A percentile compares a stretch with the other conserved stretches of the same genome.
These are phyloP conservation scores for Trichosporon asahii DNA, from an alignment of 1,284 basidiomycete species.

Conservation along the genomic window DNA sequence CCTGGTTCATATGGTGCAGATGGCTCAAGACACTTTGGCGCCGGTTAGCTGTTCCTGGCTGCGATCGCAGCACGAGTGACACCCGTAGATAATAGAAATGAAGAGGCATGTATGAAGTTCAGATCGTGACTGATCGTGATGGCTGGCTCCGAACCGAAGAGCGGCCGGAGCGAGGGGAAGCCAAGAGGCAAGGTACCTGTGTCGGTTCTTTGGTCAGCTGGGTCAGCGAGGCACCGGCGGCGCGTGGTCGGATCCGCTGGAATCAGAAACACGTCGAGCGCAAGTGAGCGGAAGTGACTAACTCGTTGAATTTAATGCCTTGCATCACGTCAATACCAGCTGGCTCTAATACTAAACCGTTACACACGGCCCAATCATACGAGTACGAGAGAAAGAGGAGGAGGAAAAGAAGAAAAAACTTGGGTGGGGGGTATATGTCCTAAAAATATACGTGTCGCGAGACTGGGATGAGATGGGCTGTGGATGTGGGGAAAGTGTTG, in stretches of 20 bases:
- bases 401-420: constrained; percentile 8
- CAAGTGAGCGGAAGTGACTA: not conserved
- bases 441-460: constrained; percentile 9
- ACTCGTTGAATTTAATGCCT: not conserved
- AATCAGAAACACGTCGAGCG: not conserved
- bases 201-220: too few relatives aligned
- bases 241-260: not conserved
- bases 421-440: constrained; percentile 11
- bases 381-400: not conserved
- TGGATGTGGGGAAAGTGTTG: constrained; percentile 1
- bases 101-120: not conserved
- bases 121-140: not conserved
- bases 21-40: too few relatives aligned
- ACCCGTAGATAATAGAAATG: not conserved
- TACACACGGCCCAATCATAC: constrained; percentile 8
- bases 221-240: not conserved
- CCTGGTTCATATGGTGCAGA: too few relatives aligned
- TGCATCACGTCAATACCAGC: constrained; percentile 5
- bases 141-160: not conserved
- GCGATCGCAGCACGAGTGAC: too few relatives aligned
- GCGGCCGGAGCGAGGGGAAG: not conserved
- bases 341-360: constrained; percentile 5
- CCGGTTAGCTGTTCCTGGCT: not conserved
- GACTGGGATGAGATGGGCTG: constrained; percentile 10
- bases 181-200: not conserved